Evolutionary conservation across 2,329 filamentous ascomycete species (phyloP).

Genomic region (Monosporascus sp.): DNA sequence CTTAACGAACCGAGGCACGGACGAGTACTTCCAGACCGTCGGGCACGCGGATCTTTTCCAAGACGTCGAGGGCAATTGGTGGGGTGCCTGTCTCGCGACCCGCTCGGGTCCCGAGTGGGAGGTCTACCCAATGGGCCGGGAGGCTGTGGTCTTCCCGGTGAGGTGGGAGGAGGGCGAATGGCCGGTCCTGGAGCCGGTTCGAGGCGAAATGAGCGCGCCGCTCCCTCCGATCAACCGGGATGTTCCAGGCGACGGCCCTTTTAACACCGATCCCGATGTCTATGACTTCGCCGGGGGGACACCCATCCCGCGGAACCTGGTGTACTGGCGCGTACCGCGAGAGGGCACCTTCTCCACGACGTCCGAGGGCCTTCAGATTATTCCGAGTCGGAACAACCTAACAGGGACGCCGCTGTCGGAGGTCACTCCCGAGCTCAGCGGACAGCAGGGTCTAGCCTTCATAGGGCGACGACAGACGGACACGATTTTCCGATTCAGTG

Average conservation of each 20-base stretch:
- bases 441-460: conserved; percentile 22
- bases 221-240: conserved; percentile 30
- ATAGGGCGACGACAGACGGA: conserved; percentile 27
- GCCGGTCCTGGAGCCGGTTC: conserved; percentile 39
- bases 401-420: conserved; percentile 15
- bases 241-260: conserved; percentile 29
- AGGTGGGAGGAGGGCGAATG: conserved; percentile 45
- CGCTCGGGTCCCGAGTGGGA: conserved; percentile 36
- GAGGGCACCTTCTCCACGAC: conserved; percentile 17
- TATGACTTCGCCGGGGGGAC: conserved; percentile 15
- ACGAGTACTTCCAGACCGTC: conserved; percentile 37
- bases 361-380: conserved; percentile 18
- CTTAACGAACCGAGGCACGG: conserved; percentile 34
- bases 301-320: conserved; percentile 23
- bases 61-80: conserved; percentile 44
- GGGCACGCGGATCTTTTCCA: conserved; percentile 43
- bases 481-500: conserved; percentile 27
- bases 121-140: conserved; percentile 49
- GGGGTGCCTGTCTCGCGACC: conserved; percentile 43
- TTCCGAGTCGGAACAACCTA: conserved; percentile 23
- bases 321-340: conserved; percentile 29
- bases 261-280: conserved; percentile 17
- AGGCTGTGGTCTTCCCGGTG: conserved; percentile 38
- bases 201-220: conserved; percentile 39
- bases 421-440: conserved; percentile 15